Base-by-base conservation (phyloP, 306 rosid species). In the Prunus mira region DNA sequence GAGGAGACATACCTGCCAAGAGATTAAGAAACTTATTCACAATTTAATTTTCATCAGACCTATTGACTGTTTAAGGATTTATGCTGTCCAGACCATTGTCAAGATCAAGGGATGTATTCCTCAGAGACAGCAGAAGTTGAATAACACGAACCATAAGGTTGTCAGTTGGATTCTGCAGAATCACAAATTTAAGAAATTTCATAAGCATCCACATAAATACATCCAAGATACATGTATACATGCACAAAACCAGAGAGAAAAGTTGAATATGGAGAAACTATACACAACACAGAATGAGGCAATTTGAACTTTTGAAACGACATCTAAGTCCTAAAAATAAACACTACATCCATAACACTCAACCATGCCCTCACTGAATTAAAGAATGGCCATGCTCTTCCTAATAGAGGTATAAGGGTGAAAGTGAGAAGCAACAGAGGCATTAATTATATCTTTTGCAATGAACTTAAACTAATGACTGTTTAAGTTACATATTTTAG, bases 71-170 rank as follows among this genome's bases (percentile, higher is more conserved):
- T 46, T 22, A 18, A 66, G 50, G 65, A 68, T 5, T 65, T 78
- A 27, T 13, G 67, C 49, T 51, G 70, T 51, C 71, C 83, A 60
- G 80, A 96, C 99, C 98, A 83, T 83, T 82, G 87, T 84, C 84
- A 12, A 87, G 79, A 61, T 92, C 93, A 75, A 89, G 84, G 77
- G 91, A 83, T 51, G 76, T 38, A 56, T 87, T 87, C 89, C 90
- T 89, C 76, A 96, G 93, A 80, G 99, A 89, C 4, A 96, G 77
- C 65, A 91, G 93, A 89, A 92, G 87, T 83, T 92, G 99, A 82
- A 96, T 87, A 86, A 88, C 84, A 64, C 89, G 89, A 75, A 92
- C 85, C 70, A 85, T 78, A 62, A 89, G 79, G 83, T 78, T 87
- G 82, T 88, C 95, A 52, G 84, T 86, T 71, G 82, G 85, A 82